Conservation (phyloP, 805 yeast species). For the Brettanomyces sp. region DNA sequence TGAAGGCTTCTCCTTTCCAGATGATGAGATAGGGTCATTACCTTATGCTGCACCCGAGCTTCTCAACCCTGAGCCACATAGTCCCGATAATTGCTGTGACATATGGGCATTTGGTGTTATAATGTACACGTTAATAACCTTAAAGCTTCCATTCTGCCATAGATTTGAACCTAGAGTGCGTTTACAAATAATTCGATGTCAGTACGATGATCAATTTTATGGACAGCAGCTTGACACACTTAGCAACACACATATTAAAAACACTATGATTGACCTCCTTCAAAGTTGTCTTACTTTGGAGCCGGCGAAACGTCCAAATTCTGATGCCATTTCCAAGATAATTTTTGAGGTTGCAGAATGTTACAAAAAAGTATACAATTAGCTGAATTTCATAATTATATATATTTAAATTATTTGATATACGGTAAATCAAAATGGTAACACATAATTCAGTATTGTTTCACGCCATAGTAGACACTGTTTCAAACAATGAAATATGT, state of each 20-base stretch:
- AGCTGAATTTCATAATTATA: too few relatives aligned
- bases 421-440: too few relatives aligned
- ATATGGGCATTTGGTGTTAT: conserved; percentile 88
- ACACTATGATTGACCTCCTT: conserved; percentile 29
- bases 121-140: conserved; percentile 61
- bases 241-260: conserved; percentile 5
- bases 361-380: too few relatives aligned
- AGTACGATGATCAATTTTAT: conserved; percentile 41
- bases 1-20: background rate
- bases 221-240: conserved; percentile 22
- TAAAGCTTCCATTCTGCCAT: conserved; percentile 76
- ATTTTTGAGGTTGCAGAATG: too few relatives aligned
- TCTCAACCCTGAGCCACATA: conserved; percentile 48
- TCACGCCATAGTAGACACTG: conserved; percentile 23
- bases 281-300: conserved; percentile 36
- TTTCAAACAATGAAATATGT: conserved; percentile 29
- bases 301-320: too few relatives aligned
- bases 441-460: too few relatives aligned
- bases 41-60: conserved; percentile 93
- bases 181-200: conserved; percentile 61
- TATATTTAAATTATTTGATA: too few relatives aligned
- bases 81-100: conserved; percentile 61
- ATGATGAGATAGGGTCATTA: conserved; percentile 58
- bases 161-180: conserved; percentile 73
- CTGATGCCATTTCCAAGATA: too few relatives aligned